Base-by-base conservation (phyloP, 1,284 basidiomycete species). In the Butyriboletus appendiculatus region DNA sequence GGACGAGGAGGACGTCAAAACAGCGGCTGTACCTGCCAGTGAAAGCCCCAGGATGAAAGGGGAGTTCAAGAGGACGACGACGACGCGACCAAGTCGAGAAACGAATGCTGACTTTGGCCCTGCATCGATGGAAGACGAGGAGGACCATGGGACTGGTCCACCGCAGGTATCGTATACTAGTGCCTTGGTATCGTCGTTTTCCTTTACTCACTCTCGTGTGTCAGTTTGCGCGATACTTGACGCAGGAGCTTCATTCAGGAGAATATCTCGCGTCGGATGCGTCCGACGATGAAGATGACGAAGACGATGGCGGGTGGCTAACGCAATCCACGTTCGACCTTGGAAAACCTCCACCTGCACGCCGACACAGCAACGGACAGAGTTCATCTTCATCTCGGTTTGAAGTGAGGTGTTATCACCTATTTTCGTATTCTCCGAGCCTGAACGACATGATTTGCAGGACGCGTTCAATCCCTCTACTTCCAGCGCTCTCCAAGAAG, bases 171-270 rank as follows among this genome's bases (percentile, higher is more conserved):
- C 64, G 69, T 22, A 22, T 43, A 32, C n/a, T 26, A 26, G 8
- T 30, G 20, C 10, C 24, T 48, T 35, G 38, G 45, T 40, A n/a
- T 51, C 53, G 35, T 44, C 57, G 26, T 0, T 0, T 40, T 49
- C 39, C 9, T 9, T 45, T 50, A 35, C 33, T 48, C 15, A 44
- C 30, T 43, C 24, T 52, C 16, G 20, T 35, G 18, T 44, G 50
- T 24, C 62, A 91, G 88, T 91, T 92, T 68, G 84, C 87, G 39
- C 78, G 82, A 20, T 92, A 91, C 62, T 74, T 90, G 41, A 82
- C 83, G 5, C 82, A 88, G 59, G 88, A 91, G 62, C 86, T 91
- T 64, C 81, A 84, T 57, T 75, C 81, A 11, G 72, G 80, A 39
- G 84, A 85, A 50, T 78, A 80, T 48, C 78, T 84, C 53, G 77